Percentiles rank a stretch among this genome's conserved stretches.
These are phyloP conservation scores for Aspergillus bertholletiae DNA, from an alignment of 495 filamentous ascomycete genomes.

Conservation along the genomic window DNA sequence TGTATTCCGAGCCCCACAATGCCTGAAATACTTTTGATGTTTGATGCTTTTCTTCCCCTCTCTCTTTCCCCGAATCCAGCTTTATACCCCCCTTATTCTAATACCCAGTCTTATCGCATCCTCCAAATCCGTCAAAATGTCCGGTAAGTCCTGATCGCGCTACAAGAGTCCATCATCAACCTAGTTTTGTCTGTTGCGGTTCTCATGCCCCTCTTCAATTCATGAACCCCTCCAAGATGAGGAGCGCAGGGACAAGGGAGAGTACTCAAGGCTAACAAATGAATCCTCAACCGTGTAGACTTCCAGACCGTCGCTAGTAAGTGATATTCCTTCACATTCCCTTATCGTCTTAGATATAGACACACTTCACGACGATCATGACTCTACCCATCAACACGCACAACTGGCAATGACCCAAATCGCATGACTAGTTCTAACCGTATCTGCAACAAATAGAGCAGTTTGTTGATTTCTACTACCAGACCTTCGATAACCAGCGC, in stretches of 20 bases:
- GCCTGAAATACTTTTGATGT: slow-evolving; percentile 4
- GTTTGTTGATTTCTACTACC: slow-evolving; percentile 88
- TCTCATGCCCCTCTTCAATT: slow-evolving; percentile 21
- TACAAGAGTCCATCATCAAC: not conserved
- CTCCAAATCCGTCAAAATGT: slow-evolving; percentile 32
- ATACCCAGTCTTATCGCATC: not conserved
- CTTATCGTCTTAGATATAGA: not conserved
- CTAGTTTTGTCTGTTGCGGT: no score
- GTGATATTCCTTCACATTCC: slow-evolving; percentile 20
- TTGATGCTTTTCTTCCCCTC: slow-evolving; percentile 1
- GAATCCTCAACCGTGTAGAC: slow-evolving; percentile 29
- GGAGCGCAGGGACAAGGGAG: not conserved
- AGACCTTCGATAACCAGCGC: slow-evolving; percentile 72
- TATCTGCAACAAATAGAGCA: slow-evolving; percentile 50
- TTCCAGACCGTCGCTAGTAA: slow-evolving; percentile 54
- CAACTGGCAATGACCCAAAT: not conserved
- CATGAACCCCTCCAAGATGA: slow-evolving; percentile 11
- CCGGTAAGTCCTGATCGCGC: slow-evolving; percentile 27
- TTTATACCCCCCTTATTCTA: not conserved
- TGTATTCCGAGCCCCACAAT: slow-evolving; percentile 1
- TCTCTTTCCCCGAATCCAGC: not conserved
- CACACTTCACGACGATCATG: not conserved
- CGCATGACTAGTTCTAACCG: slow-evolving; percentile 13
- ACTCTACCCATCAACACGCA: not conserved
- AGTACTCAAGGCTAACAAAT: slow-evolving; percentile 16